Conservation (phyloP, 768 basidiomycete genomes). For the Suillus bovinus region DNA sequence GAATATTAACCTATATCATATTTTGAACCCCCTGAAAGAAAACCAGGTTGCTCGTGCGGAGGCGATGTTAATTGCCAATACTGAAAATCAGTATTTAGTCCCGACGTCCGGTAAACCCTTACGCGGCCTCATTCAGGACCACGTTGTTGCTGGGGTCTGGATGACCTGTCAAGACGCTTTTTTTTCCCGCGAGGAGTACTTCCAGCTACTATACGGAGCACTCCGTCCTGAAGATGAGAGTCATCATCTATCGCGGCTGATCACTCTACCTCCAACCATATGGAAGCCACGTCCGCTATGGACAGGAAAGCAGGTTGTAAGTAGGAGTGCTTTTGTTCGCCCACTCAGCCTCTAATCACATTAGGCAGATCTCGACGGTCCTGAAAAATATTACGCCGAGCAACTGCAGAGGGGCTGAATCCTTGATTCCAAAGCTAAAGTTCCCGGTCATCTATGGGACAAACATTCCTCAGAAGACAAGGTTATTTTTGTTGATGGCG, state of each 20-base stretch:
- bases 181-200: slow-evolving; percentile 94
- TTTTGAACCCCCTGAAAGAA: slow-evolving; percentile 47
- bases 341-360: slow-evolving; percentile 7
- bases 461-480: slow-evolving; percentile 77
- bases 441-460: slow-evolving; percentile 86
- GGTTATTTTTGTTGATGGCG: slow-evolving; percentile 89
- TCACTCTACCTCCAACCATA: slow-evolving; percentile 87
- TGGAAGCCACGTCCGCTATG: slow-evolving; percentile 90
- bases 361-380: slow-evolving; percentile 83
- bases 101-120: slow-evolving; percentile 98
- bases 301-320: slow-evolving; percentile 97
- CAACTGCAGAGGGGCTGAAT: slow-evolving; percentile 80
- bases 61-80: slow-evolving; percentile 92
- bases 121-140: slow-evolving; percentile 97
- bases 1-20: slow-evolving; percentile 2
- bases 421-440: slow-evolving; percentile 83
- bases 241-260: slow-evolving; percentile 53
- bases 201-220: slow-evolving; percentile 93
- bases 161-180: slow-evolving; percentile 96
- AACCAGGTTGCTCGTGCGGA: slow-evolving; percentile 95
- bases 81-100: slow-evolving; percentile 98
- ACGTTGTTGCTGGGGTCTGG: slow-evolving; percentile 99
- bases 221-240: slow-evolving; percentile 84
- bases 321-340: slow-evolving; percentile 23
- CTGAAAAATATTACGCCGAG: slow-evolving; percentile 88